phyloP scores from a whole-genome alignment of 306 rosid species.

The Benincasa hispida region DNA sequence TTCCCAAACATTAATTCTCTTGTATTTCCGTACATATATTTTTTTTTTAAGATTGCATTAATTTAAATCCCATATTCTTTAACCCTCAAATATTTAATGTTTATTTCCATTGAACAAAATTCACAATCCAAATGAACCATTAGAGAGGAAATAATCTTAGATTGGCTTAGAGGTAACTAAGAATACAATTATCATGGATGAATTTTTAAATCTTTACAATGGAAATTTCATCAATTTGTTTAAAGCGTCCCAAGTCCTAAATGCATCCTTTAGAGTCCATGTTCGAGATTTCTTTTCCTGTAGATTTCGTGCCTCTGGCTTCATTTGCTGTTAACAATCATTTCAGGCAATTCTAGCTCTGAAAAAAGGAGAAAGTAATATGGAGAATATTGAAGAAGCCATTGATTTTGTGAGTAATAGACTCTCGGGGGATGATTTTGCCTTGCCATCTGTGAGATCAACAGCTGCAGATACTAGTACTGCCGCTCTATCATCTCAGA shows the following conservation, averaged over 20 bases:
- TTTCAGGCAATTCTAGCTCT: slow-evolving; percentile 61
- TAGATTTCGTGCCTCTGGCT: slow-evolving; percentile 11
- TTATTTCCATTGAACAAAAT: background rate
- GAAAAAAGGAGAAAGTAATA: slow-evolving; percentile 35
- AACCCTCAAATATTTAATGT: background rate
- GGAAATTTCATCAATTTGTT: background rate
- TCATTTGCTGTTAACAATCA: slow-evolving; percentile 14
- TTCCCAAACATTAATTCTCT: background rate
- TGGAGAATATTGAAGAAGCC: slow-evolving; percentile 60
- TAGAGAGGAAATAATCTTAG: background rate
- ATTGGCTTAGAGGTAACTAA: background rate
- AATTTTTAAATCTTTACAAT: background rate
- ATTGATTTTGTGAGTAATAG: slow-evolving; percentile 49
- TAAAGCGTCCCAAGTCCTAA: background rate
- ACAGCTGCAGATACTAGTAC: slow-evolving; percentile 31
- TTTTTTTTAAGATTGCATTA: background rate
- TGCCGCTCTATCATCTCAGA: slow-evolving; percentile 31
- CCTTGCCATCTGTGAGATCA: slow-evolving; percentile 26
- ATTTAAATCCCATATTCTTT: background rate
- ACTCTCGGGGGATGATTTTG: slow-evolving; percentile 48
- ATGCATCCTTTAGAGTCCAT: background rate
- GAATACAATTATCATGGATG: background rate
- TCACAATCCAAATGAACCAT: background rate
- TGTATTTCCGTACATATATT: background rate
- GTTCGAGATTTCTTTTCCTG: background rate